Base-by-base conservation (phyloP, 495 filamentous ascomycete species). In the Penicillium paradoxum region DNA sequence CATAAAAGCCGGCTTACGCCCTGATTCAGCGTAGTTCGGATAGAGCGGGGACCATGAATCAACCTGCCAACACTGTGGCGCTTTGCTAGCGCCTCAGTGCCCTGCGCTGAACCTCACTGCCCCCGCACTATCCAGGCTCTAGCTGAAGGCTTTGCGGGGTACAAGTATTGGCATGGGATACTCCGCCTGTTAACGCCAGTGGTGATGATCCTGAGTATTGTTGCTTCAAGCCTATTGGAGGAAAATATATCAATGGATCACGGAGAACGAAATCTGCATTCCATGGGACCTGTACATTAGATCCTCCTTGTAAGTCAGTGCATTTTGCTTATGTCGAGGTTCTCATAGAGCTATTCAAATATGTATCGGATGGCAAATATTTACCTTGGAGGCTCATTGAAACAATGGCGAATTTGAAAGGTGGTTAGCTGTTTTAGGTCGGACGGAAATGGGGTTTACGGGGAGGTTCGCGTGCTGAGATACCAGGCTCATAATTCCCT, bases 61-160 rank as follows among this genome's bases (percentile, higher is more conserved):
- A 47, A 21, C 30, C 17, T 24, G n/a, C 19, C 21, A 25, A 42
- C 14, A n/a, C 36, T 11, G 45, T 47, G 32, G 30, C 45, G 19
- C 4, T 22, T 15, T 33, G 0, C 21, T n/a, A 8, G 3, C 2
- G 19, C 19, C 19, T 47, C 36, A 47, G 30, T 25, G 5, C 19
- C 15, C 7, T 11, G 15, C 27, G 17, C 5, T 19, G 29, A 46
- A n/a, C 14, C 3, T 36, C 44, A n/a, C 18, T 45, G 33, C 24
- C 32, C 19, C 30, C 45, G 21, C 45, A 36, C 21, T 34, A 24
- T 9, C 17, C n/a, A 6, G 10, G 18, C 30, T 47, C 6, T 47
- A 47, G 21, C 21, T 47, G 32, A 19, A 4, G 19, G 36, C 25
- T 36, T 47, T 18, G 45, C 45, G 45, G 45, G 45, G 45, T 47